Evolutionary conservation across 108 stramenopile genomes (phyloP).

Genomic region (Chaetoceros muelleri): DNA sequence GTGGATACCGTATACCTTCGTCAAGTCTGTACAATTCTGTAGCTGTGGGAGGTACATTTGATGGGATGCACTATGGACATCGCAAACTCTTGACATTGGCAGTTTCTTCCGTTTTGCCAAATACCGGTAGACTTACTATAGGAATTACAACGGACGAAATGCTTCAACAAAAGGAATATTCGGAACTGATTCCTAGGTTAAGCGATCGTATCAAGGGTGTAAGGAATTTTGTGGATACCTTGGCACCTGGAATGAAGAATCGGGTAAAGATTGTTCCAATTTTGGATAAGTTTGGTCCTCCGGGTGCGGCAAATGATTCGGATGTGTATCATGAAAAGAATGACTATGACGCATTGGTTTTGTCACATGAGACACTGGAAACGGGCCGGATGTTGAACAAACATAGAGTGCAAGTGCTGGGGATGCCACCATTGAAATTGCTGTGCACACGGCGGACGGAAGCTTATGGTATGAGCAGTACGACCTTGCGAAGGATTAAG

Average conservation of each 20-base stretch:
- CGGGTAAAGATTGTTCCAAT: conserved; percentile 63
- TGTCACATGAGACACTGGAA: conserved; percentile 75
- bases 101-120: conserved; percentile 61
- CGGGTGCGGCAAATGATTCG: conserved; percentile 33
- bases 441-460: conserved; percentile 80
- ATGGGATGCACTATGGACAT: conserved; percentile 91
- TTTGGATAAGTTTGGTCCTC: conserved; percentile 65
- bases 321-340: conserved; percentile 16
- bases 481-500: conserved; percentile 42
- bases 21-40: conserved; percentile 57
- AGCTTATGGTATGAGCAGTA: conserved; percentile 82
- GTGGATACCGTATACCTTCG: conserved; percentile 46
- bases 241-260: conserved; percentile 84
- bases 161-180: conserved; percentile 55
- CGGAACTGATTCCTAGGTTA: conserved; percentile 51
- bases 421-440: conserved; percentile 50
- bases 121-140: conserved; percentile 51
- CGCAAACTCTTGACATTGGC: conserved; percentile 81
- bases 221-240: conserved; percentile 53
- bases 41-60: conserved; percentile 87
- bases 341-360: conserved; percentile 70
- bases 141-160: conserved; percentile 81
- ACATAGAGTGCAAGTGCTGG: conserved; percentile 41
- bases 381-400: conserved; percentile 63
- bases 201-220: conserved; percentile 52